These are phyloP conservation scores for Isabelozyma rhagii DNA, from an alignment of 805 yeast species.

Conservation along the genomic window DNA sequence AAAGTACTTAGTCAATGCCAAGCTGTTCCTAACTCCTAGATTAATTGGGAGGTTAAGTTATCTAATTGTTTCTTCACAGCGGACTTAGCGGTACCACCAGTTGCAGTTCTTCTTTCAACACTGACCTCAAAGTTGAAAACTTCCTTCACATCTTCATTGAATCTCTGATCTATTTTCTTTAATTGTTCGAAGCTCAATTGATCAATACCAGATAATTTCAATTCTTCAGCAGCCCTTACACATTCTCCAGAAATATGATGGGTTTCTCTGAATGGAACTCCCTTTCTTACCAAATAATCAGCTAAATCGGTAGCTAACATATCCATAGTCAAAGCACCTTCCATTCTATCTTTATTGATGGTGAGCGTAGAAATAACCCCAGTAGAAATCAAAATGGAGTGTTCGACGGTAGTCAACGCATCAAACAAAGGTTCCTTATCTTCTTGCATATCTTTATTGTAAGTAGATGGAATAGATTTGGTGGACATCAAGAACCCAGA, in stretches of 20 bases:
- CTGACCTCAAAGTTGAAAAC: conserved; percentile 91
- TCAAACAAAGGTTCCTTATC: conserved; percentile 99
- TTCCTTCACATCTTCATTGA: conserved; percentile 72
- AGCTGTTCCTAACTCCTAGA: conserved; percentile 1
- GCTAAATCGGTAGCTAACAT: conserved; percentile 99
- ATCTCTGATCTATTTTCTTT: conserved; percentile 74
- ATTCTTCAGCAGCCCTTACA: conserved; percentile 85
- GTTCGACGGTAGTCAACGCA: conserved; percentile 84
- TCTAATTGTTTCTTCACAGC: conserved; percentile 80
- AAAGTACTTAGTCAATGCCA: too few species aligned
- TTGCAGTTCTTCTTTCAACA: conserved; percentile 95
- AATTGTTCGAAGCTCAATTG: conserved; percentile 75
- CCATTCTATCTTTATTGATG: conserved; percentile 75
- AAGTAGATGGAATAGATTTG: conserved; percentile 96
- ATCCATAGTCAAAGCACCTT: conserved; percentile 90
- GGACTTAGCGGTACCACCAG: conserved; percentile 92
- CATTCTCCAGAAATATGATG: conserved; percentile 99
- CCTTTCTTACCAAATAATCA: conserved; percentile 93
- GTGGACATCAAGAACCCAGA: conserved; percentile 95
- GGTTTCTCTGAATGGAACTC: conserved; percentile 98
- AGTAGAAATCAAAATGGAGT: conserved; percentile 89
- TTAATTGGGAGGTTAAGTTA: conserved; percentile 21
- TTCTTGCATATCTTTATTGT: conserved; percentile 98
- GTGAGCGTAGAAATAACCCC: conserved; percentile 89
- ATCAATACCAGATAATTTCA: conserved; percentile 79